Percentiles rank a stretch among this genome's conserved stretches.
phyloP scores from a whole-genome alignment of 768 basidiomycete species.

The Phlebiopsis flavidoalba region DNA sequence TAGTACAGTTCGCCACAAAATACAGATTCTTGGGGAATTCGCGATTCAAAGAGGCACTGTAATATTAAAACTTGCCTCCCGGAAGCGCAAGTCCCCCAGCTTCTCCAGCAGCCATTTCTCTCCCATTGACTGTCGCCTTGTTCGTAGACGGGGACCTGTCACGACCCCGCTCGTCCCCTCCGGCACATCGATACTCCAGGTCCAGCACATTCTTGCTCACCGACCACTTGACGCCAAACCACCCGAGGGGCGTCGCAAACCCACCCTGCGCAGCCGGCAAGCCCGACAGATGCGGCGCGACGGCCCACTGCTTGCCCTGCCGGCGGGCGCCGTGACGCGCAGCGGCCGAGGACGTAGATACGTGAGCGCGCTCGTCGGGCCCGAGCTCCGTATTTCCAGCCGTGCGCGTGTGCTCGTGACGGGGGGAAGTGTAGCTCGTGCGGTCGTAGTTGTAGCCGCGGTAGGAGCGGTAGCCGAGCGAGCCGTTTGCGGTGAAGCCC shows the following conservation, averaged over 20 bases:
- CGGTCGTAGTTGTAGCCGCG: conserved; percentile 53
- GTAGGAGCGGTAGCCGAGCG: conserved; percentile 38
- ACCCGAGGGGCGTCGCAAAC: conserved; percentile 48
- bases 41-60: not conserved
- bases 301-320: conserved; percentile 41
- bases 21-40: not conserved
- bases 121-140: conserved; percentile 10
- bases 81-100: not conserved
- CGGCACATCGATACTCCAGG: conserved; percentile 26
- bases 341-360: conserved; percentile 56
- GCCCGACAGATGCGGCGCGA: conserved; percentile 42
- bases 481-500: conserved; percentile 54
- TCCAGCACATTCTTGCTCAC: conserved; percentile 17
- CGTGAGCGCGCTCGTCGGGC: conserved; percentile 52
- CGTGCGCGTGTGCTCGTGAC: conserved; percentile 56
- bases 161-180: conserved; percentile 27
- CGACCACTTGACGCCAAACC: conserved; percentile 45
- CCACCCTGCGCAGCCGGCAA: conserved; percentile 42
- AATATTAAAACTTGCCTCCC: not conserved
- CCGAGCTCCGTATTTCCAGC: conserved; percentile 58
- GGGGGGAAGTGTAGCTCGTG: conserved; percentile 54
- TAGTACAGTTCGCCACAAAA: not conserved
- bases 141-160: conserved; percentile 20
- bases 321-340: conserved; percentile 40
- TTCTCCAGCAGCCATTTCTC: not conserved